phyloP scores from a whole-genome alignment of 2,329 filamentous ascomycete species.

The Dactylellina sp. region DNA sequence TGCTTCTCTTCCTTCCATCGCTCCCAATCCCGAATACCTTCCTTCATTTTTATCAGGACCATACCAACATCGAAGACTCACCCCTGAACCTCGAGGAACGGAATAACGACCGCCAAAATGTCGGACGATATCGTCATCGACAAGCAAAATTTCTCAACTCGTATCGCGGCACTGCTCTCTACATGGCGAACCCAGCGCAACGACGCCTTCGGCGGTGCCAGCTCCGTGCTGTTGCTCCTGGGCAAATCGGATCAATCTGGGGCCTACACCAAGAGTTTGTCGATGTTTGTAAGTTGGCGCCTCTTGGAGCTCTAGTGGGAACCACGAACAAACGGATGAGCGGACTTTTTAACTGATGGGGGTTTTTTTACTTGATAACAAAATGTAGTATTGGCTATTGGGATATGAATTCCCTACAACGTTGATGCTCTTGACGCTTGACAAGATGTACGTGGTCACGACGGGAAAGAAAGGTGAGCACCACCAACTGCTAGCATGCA shows the following conservation, averaged over 20 bases:
- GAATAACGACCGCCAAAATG: conserved; percentile 64
- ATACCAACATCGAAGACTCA: background rate
- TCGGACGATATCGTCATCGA: conserved; percentile 93
- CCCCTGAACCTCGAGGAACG: conserved; percentile 3
- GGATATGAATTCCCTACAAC: conserved; percentile 99
- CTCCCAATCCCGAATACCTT: conserved; percentile 7
- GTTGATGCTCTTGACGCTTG: conserved; percentile 88
- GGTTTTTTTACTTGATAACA: background rate
- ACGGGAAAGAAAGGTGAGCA: conserved; percentile 93
- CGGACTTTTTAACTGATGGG: background rate
- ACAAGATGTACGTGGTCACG: conserved; percentile 90
- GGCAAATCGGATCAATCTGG: conserved; percentile 88
- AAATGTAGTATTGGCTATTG: conserved; percentile 88
- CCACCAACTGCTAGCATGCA: background rate
- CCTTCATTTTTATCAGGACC: conserved; percentile 3
- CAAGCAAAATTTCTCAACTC: conserved; percentile 91
- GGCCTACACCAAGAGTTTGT: conserved; percentile 93
- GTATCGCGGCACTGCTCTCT: conserved; percentile 84
- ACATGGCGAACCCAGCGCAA: conserved; percentile 98
- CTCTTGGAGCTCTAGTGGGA: background rate
- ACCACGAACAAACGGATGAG: background rate
- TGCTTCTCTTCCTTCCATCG: conserved; percentile 12
- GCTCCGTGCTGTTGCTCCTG: conserved; percentile 89
- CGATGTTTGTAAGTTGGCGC: conserved; percentile 80
- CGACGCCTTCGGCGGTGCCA: conserved; percentile 83